Evolutionary conservation across 2,329 filamentous ascomycete species (phyloP), one percentile per base, ranked within the genome.

Genomic region (Beauveria pseudobassiana): DNA sequence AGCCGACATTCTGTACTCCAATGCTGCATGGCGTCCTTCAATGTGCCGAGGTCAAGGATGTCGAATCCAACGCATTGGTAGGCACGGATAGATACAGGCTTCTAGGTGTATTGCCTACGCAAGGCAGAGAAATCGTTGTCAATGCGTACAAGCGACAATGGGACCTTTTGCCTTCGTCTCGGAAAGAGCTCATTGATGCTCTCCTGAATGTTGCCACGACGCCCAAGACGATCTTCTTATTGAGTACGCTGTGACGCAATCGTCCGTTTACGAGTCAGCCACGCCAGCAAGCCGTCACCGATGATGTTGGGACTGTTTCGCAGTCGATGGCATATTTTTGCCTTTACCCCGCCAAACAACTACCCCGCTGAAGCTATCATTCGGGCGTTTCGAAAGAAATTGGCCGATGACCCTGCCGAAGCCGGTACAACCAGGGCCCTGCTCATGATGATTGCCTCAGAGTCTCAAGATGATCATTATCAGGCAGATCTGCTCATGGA

Each of bases 141-240:
- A 75, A 72, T 65, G 73, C 75, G n/a, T 76, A 76, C 63, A 74
- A 71, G 46, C 68, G 74, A n/a, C 75, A 76, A 55, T 76, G 75
- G 75, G 72, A 76, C 4, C 64, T 75, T 9, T 10, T 72, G 6
- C 72, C 74, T 2, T 69, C 53, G 12, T 69, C 68, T 26, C 64
- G 72, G 20, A 68, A 67, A 34, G 65, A 67, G 7, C 58, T 76
- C 24, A 70, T 76, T 18, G 71, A 75, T 2, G 67, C 67, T 6
- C 66, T 76, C 5, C 67, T 72, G 65, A 67, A 62, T 3, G 67
- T 76, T 52, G 75, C 74, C 2, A 73, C 51, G 72, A 76, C 48
- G 59, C 67, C 4, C 68, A 70, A 16, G 71, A 76, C 48, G 70
- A 76, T 22, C 62, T 68, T 12, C 68, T 76, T 2, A 71, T 70